A percentile compares a stretch with the other conserved stretches of the same genome.
Conservation (phyloP, 2,329 filamentous ascomycete genomes). For the Diaporthe citriasiana region DNA sequence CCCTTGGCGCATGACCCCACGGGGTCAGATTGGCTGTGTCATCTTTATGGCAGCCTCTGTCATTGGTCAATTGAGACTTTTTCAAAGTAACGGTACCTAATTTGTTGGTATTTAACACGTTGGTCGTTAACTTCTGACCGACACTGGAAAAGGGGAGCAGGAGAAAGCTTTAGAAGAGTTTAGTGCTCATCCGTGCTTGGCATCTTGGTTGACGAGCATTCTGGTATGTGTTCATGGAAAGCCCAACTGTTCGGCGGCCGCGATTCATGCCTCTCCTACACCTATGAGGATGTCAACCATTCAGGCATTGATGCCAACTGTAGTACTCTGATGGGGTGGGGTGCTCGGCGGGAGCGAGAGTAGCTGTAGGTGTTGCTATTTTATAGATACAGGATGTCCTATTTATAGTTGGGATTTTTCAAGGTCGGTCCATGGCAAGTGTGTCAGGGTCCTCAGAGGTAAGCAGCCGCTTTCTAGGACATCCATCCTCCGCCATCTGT, state of each 20-base stretch:
- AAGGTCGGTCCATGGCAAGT: background rate
- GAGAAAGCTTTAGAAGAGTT: background rate
- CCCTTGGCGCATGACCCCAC: slow-evolving; percentile 31
- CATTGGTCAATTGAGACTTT: slow-evolving; percentile 17
- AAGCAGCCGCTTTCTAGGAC: background rate
- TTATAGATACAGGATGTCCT: background rate
- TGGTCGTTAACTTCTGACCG: slow-evolving; percentile 7
- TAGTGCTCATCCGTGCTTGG: background rate
- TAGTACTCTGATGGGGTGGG: background rate
- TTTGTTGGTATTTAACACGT: slow-evolving; percentile 6
- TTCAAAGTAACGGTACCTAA: background rate
- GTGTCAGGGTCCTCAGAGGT: background rate
- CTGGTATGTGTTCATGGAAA: background rate
- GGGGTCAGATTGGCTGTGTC: slow-evolving; percentile 9
- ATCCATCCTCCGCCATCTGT: background rate
- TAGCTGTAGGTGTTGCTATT: background rate
- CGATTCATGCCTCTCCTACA: background rate
- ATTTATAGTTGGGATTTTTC: background rate
- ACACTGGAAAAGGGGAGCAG: background rate
- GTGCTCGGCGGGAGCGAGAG: too few species aligned
- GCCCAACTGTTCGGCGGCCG: too few species aligned
- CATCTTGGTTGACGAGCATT: background rate
- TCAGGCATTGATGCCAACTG: background rate
- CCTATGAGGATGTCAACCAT: too few species aligned
- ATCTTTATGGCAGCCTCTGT: slow-evolving; percentile 1